Evolutionary conservation across 1,139 yeast genomes (phyloP), one percentile per base, ranked within the genome.

Genomic region (Suhomyces bolitotheri): DNA sequence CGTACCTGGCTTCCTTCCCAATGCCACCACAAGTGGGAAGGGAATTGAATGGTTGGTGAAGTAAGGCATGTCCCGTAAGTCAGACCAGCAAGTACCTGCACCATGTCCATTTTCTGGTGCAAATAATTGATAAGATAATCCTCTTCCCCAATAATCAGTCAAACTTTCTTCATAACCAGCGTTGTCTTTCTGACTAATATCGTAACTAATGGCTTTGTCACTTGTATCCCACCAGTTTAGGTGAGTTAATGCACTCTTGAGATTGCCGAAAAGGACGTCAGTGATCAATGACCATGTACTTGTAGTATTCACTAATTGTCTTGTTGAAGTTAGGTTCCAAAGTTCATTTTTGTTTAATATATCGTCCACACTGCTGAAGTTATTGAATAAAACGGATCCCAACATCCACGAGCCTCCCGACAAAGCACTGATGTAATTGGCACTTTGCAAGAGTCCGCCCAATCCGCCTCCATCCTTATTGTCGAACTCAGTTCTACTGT

Each of bases 61-160:
- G 10, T 48, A 41, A 4, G 48, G 44, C 37, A 52, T 45, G 29
- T 58, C 53, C 39, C 64, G 51, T 25, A 66, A 52, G 41, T 58
- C 66, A 5, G 69, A 62, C 60, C 64, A 63, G 1, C 64, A 50
- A 11, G 58, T 40, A 4, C 54, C 49, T 20, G 50, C 53, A n/a
- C 50, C 60, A 21, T 58, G 46, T 22, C 53, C 45, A 5, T 44
- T 46, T 21, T 52, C 58, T 16, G 50, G 45, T 10, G 64, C 58
- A 40, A 63, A 62, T 24, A 68, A 56, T 44, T 66, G 71, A 42
- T 64, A 62, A 4, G 73, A 56, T 33, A 68, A 56, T 2, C 61
- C 73, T 38, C 73, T 51, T 5, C 63, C 65, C 72, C 82, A 80
- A 43, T 80, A 73, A 51, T 82, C 89, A 3, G 85, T 77, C 21